These are phyloP conservation scores for Curvularia sp. DNA, from an alignment of 2,329 filamentous ascomycete species.

Conservation along the genomic window DNA sequence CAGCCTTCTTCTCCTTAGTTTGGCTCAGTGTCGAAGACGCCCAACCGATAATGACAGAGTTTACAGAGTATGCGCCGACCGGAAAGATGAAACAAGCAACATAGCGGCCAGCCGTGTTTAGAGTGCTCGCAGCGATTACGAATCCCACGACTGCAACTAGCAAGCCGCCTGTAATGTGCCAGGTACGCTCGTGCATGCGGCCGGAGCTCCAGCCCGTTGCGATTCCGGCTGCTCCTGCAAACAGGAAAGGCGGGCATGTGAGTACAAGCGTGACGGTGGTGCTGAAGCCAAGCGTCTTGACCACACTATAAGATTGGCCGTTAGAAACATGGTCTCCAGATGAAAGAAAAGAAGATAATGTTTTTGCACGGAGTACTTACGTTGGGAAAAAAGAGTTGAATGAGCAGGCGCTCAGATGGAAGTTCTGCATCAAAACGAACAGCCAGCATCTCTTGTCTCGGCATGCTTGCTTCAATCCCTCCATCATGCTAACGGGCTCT, in stretches of 20 bases:
- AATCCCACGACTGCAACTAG: conserved; percentile 54
- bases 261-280: conserved; percentile 46
- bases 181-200: conserved; percentile 57
- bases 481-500: conserved; percentile 35
- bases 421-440: conserved; percentile 45
- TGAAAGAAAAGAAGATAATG: background rate
- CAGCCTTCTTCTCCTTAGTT: conserved; percentile 42
- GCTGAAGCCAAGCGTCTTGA: conserved; percentile 48
- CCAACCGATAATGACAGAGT: conserved; percentile 43
- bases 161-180: conserved; percentile 58
- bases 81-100: conserved; percentile 43
- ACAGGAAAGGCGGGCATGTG: conserved; percentile 57
- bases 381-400: conserved; percentile 47
- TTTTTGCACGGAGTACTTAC: conserved; percentile 19
- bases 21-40: conserved; percentile 37
- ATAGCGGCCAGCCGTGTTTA: conserved; percentile 40
- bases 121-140: conserved; percentile 40
- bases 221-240: conserved; percentile 57
- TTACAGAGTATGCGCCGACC: conserved; percentile 41
- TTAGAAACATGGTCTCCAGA: background rate
- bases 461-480: conserved; percentile 39
- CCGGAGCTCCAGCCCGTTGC: conserved; percentile 60
- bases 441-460: conserved; percentile 39
- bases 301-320: conserved; percentile 29
- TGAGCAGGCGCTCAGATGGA: conserved; percentile 37